Conservation (phyloP, 768 basidiomycete species). For the Boletus patriciae region DNA sequence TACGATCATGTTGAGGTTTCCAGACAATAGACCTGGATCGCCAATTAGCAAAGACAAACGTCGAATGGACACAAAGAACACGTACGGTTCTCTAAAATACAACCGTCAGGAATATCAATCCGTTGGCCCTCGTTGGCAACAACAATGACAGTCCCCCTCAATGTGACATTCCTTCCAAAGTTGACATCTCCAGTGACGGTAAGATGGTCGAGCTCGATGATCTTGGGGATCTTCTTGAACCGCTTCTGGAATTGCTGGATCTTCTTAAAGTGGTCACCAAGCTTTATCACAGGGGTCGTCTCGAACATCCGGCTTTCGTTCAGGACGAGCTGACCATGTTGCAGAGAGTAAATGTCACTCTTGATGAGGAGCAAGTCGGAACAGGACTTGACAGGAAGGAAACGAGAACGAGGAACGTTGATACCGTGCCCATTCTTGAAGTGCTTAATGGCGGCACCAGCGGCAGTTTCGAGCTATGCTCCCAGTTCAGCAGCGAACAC, state of each 20-base stretch:
- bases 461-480: constrained; percentile 65
- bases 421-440: constrained; percentile 66
- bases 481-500: not conserved
- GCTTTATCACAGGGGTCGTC: constrained; percentile 71
- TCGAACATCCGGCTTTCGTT: constrained; percentile 58
- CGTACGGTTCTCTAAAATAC: constrained; percentile 66
- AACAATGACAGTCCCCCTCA: constrained; percentile 68
- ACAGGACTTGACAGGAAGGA: constrained; percentile 66
- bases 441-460: constrained; percentile 75
- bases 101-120: constrained; percentile 76
- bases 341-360: constrained; percentile 65
- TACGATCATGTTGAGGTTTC: constrained; percentile 74
- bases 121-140: constrained; percentile 77
- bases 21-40: constrained; percentile 59
- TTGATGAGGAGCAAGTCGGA: constrained; percentile 68
- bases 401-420: constrained; percentile 71
- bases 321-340: constrained; percentile 68
- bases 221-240: constrained; percentile 73
- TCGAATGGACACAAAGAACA: not conserved
- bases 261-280: constrained; percentile 79
- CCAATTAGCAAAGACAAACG: constrained; percentile 14
- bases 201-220: constrained; percentile 72
- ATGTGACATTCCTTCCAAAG: constrained; percentile 64
- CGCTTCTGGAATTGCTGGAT: constrained; percentile 68
- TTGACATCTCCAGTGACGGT: constrained; percentile 69